Evolutionary conservation across 2,329 filamentous ascomycete species (phyloP).

Genomic region (Botryotinia narcissicola): DNA sequence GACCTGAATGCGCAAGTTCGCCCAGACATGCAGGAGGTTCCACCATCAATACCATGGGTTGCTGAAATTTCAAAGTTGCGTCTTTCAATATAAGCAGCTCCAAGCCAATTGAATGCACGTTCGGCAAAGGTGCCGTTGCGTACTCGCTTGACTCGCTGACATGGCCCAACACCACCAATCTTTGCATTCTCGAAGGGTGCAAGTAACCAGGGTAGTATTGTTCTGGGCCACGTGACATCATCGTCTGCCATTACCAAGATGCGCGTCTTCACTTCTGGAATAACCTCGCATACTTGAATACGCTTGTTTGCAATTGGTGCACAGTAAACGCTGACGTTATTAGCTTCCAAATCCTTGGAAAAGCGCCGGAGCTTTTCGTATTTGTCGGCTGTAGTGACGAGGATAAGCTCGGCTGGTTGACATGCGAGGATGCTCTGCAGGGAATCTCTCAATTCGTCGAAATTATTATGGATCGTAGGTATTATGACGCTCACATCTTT

Average conservation of each 20-base stretch:
- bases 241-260: constrained; percentile 95
- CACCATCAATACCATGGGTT: constrained; percentile 90
- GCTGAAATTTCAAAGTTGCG: constrained; percentile 97
- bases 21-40: constrained; percentile 94
- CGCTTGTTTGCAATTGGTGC: constrained; percentile 92
- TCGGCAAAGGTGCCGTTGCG: constrained; percentile 55
- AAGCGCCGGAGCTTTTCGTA: constrained; percentile 65
- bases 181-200: constrained; percentile 82
- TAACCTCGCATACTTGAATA: constrained; percentile 86
- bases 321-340: constrained; percentile 69
- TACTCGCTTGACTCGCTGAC: constrained; percentile 75
- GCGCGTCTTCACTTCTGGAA: constrained; percentile 76
- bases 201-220: constrained; percentile 85
- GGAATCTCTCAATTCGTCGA: constrained; percentile 78
- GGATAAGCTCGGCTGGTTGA: constrained; percentile 68
- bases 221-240: constrained; percentile 88
- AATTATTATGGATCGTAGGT: constrained; percentile 84
- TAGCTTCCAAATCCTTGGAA: constrained; percentile 56
- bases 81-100: constrained; percentile 86
- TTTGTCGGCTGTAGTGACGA: constrained; percentile 85
- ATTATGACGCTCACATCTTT: constrained; percentile 92
- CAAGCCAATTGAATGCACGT: constrained; percentile 81
- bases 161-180: constrained; percentile 90
- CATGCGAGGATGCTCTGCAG: constrained; percentile 74
- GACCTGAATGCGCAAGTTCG: constrained; percentile 90